phyloP scores from a whole-genome alignment of 768 basidiomycete genomes.

The Russula vinacea region DNA sequence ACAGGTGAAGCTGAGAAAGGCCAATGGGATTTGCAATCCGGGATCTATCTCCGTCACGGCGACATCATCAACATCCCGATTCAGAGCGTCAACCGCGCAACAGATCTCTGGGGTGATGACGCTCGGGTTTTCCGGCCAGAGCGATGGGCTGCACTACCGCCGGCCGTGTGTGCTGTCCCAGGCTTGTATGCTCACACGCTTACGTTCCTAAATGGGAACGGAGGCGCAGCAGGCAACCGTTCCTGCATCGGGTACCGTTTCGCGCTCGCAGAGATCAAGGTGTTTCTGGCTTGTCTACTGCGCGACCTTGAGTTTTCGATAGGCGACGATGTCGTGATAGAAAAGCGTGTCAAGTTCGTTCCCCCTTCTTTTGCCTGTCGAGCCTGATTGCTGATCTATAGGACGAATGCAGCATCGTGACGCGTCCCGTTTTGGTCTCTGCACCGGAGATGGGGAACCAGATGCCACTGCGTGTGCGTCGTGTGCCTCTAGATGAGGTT shows the following conservation, averaged over 20 bases:
- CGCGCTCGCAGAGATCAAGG: conserved; percentile 60
- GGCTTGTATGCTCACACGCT: conserved; percentile 54
- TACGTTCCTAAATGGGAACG: conserved; percentile 56
- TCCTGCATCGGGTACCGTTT: conserved; percentile 64
- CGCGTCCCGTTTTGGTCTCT: conserved; percentile 56
- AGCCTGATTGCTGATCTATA: conserved; percentile 24
- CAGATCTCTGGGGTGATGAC: conserved; percentile 61
- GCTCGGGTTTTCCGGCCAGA: conserved; percentile 61
- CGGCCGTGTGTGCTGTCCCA: conserved; percentile 41
- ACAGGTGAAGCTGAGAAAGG: not conserved
- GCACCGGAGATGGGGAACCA: conserved; percentile 54
- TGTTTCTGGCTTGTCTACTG: conserved; percentile 56
- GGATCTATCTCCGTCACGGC: conserved; percentile 36
- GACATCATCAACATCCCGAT: conserved; percentile 61
- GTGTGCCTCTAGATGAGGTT: conserved; percentile 28
- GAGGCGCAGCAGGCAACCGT: conserved; percentile 45
- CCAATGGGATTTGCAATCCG: conserved; percentile 12
- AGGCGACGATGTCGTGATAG: conserved; percentile 51
- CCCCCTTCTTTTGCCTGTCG: conserved; percentile 24
- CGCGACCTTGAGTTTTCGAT: conserved; percentile 55
- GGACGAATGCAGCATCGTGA: conserved; percentile 44
- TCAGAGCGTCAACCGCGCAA: conserved; percentile 55
- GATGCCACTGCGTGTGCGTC: conserved; percentile 55
- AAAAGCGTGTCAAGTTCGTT: conserved; percentile 63
- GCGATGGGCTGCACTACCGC: conserved; percentile 47